Base-by-base conservation (phyloP, 805 yeast genomes). In the Wickerhamia fluorescens region DNA sequence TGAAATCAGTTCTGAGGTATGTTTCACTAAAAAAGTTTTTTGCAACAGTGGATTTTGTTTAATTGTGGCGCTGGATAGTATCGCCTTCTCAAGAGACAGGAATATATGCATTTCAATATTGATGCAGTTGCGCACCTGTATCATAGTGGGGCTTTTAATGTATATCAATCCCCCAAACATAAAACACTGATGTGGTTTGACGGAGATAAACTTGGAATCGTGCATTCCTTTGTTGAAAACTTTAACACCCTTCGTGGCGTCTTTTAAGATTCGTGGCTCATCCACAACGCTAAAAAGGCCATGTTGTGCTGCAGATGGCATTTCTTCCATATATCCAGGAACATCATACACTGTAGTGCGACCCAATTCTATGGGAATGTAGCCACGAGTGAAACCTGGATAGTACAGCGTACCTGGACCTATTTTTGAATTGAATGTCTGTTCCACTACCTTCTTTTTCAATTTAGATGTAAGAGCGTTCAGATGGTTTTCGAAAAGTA, bases 311-410 rank as follows among this genome's bases (percentile, higher is more conserved):
- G 22, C 27, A 8, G 28, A 24, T 7, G 20, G 20, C 20, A 18
- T 8, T 8, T 18, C 20, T 7, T 8, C 7, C 11, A 55, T 41
- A 35, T 64, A 69, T 0, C 76, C 76, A 0, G 75, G 75, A 1
- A 68, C 68, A 40, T 71, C 77, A 28, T 53, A 47, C 3, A 69
- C 38, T 4, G 69, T 49, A 13, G 34, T 16, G 6, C 51, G 43
- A 38, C 56, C 31, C 16, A 57, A 35, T 7, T 41, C 45, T 13
- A 52, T 35, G 4, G 48, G 50, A 16, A 71, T 65, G 9, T 65
- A 42, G 3, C 61, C 66, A 43, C 84, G 65, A 0, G 95, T 86
- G 48, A 77, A 73, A 16, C 86, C 86, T 0, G 95, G 95, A 25
- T 79, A 53, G 30, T 59, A 51, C 21, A 74, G 63, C 5, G 59